A percentile compares a stretch with the other conserved stretches of the same genome.
Evolutionary conservation across 352 stramenopile genomes (phyloP).

Genomic region (Globisporangium mamillatum): DNA sequence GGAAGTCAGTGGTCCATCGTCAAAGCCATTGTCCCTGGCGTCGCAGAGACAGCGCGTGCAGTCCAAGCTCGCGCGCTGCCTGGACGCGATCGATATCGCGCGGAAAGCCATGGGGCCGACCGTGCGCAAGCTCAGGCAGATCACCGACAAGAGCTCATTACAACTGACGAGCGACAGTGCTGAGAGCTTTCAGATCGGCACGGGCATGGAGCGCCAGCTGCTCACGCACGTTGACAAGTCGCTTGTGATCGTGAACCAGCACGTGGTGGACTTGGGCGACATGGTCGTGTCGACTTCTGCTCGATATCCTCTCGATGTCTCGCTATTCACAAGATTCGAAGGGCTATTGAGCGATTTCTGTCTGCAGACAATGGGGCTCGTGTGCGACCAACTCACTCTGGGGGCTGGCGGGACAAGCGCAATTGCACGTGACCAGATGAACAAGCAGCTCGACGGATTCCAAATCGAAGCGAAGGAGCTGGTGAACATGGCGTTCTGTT

Average conservation of each 20-base stretch:
- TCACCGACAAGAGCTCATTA: background rate
- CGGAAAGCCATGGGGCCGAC: conserved; percentile 38
- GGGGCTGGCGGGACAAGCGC: conserved; percentile 23
- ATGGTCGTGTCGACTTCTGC: background rate
- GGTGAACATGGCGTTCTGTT: background rate
- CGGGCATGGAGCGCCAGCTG: conserved; percentile 38
- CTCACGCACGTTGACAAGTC: conserved; percentile 31
- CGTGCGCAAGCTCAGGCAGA: conserved; percentile 22
- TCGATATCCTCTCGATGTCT: background rate
- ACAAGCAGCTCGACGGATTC: conserved; percentile 45
- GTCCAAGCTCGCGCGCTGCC: conserved; percentile 29
- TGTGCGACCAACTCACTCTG: conserved; percentile 51
- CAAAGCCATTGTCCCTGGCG: background rate
- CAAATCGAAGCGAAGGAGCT: conserved; percentile 29
- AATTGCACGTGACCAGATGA: conserved; percentile 28
- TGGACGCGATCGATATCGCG: conserved; percentile 46
- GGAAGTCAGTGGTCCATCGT: background rate
- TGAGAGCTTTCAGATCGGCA: background rate
- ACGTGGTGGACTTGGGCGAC: conserved; percentile 19
- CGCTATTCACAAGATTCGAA: conserved; percentile 36
- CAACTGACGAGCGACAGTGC: background rate
- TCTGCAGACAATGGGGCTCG: conserved; percentile 42
- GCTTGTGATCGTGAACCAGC: conserved; percentile 22
- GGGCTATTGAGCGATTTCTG: conserved; percentile 52
- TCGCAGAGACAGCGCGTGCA: conserved; percentile 12